Conservation (phyloP, 768 basidiomycete genomes). For the Russula virescens region DNA sequence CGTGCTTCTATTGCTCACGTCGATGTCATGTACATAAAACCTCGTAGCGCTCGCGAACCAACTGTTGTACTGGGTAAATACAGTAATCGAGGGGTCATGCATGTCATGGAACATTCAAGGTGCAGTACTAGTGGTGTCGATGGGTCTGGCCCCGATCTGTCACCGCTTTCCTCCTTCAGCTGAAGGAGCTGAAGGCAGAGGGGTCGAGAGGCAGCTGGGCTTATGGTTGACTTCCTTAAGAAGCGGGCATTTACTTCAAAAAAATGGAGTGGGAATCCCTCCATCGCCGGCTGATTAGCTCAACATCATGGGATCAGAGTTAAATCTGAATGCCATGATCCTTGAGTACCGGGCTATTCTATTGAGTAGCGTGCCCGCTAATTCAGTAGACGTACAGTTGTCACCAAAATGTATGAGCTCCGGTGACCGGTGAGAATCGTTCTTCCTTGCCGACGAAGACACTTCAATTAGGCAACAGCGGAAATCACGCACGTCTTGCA, state of each 20-base stretch:
- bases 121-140: not conserved
- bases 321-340: not conserved
- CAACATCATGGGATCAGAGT: not conserved
- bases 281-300: not conserved
- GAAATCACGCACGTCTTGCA: conserved; percentile 5
- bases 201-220: not conserved
- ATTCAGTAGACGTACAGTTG: not conserved
- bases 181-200: too few relatives aligned
- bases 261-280: too few relatives aligned
- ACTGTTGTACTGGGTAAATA: not conserved
- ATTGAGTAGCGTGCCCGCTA: not conserved
- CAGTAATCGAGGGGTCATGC: not conserved
- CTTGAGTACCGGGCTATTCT: not conserved
- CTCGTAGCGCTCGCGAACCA: conserved; percentile 4
- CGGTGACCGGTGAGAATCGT: not conserved
- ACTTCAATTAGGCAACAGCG: not conserved
- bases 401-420: too few relatives aligned
- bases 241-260: not conserved
- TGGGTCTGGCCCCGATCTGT: not conserved
- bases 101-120: not conserved
- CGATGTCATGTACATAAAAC: conserved; percentile 6
- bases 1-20: conserved; percentile 17
- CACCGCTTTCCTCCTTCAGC: not conserved
- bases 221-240: not conserved
- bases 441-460: not conserved